Evolutionary conservation across 805 yeast species (phyloP), one percentile per base, ranked within the genome.

Genomic region (Schwanniomyces polymorphus): DNA sequence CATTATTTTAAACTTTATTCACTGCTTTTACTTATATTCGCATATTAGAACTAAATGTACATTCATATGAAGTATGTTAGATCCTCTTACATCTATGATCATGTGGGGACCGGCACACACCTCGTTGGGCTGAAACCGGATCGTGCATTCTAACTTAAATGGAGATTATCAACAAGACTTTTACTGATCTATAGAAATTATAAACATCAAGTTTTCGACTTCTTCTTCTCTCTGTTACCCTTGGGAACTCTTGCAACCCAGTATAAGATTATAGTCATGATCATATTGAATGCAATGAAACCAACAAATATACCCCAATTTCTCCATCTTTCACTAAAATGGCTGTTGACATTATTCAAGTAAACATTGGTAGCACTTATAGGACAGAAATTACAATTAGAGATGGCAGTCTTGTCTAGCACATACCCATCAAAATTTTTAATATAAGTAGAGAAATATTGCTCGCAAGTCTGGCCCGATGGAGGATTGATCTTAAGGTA

Each of bases 191-290:
- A n/a, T n/a, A n/a, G n/a, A n/a, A n/a, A n/a, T n/a, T n/a, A n/a
- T n/a, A n/a, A n/a, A n/a, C n/a, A n/a, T n/a, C n/a, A n/a, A n/a
- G n/a, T n/a, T n/a, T n/a, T n/a, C n/a, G n/a, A n/a, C 47, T 50
- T 46, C 61, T 67, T 68, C 62, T 65, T 67, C 54, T 67, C 61
- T 57, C 74, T 65, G 53, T 55, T 63, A 52, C 76, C 79, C 77
- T 85, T 85, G 45, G 94, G 94, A 51, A 86, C 92, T 75, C 94
- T 80, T 10, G 83, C 80, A 25, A 81, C 60, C 85, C 87, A 83
- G 74, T 85, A 77, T 51, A 75, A 57, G 49, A 61, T 48, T 7
- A 68, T 50, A 11, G 75, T 60, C 2, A 61, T 45, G 12, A 68
- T 38, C 27, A 70, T 59, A 50, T 73, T 71, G 46, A 71, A 52